phyloP scores from a whole-genome alignment of 352 stramenopile genomes.

The Peronosclerospora sorghi region DNA sequence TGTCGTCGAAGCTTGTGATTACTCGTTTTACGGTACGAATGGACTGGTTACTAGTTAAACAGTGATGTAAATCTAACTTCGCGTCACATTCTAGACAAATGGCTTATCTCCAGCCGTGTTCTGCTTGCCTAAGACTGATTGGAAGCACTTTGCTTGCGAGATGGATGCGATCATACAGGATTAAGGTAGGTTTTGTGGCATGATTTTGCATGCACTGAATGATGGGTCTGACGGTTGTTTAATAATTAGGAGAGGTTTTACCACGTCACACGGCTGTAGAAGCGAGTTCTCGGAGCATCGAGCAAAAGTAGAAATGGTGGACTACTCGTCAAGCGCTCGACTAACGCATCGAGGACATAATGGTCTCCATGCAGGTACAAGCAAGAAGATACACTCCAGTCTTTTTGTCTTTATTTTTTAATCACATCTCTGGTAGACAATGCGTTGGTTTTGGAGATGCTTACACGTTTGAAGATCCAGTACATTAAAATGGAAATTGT shows the following conservation, averaged over 20 bases:
- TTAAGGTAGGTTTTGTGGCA: slow-evolving; percentile 31
- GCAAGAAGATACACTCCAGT: not conserved
- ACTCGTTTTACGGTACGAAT: slow-evolving; percentile 29
- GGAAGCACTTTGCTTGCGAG: slow-evolving; percentile 28
- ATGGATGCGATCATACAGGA: slow-evolving; percentile 38
- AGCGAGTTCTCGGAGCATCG: slow-evolving; percentile 32
- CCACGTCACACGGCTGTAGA: slow-evolving; percentile 47
- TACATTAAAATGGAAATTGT: slow-evolving; percentile 2
- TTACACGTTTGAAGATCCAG: slow-evolving; percentile 24
- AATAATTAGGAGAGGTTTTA: slow-evolving; percentile 31
- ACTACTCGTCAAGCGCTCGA: slow-evolving; percentile 48
- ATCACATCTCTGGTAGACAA: slow-evolving; percentile 19
- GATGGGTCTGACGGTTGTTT: too few relatives aligned
- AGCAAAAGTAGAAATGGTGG: slow-evolving; percentile 78
- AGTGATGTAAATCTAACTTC: slow-evolving; percentile 8
- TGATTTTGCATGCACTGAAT: not conserved
- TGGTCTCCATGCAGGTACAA: slow-evolving; percentile 50
- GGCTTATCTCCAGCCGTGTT: slow-evolving; percentile 35
- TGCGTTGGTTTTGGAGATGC: slow-evolving; percentile 45
- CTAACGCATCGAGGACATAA: slow-evolving; percentile 23
- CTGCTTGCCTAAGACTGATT: slow-evolving; percentile 28
- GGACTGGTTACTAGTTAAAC: not conserved
- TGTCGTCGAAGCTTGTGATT: slow-evolving; percentile 37
- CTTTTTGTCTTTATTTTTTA: not conserved
- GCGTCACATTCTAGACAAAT: slow-evolving; percentile 26